These are phyloP conservation scores for Neodidymelliopsis sp. DNA, from an alignment of 2,329 filamentous ascomycete species.

Conservation along the genomic window DNA sequence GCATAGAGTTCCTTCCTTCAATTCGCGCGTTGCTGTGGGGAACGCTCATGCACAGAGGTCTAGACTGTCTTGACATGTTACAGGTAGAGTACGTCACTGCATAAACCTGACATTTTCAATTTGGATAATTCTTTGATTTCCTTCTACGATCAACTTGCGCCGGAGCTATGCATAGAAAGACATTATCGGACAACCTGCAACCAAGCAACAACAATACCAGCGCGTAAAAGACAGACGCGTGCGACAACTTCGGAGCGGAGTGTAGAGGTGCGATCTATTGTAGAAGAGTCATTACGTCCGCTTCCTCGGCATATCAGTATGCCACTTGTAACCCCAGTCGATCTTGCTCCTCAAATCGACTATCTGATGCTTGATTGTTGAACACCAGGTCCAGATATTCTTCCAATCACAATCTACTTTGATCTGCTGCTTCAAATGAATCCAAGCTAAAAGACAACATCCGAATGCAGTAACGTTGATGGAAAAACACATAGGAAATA, in stretches of 20 bases:
- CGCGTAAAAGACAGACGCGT: not conserved
- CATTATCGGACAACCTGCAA: conserved; percentile 19
- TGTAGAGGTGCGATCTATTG: conserved; percentile 7
- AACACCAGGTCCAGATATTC: conserved; percentile 36
- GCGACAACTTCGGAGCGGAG: not conserved
- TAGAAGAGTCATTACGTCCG: conserved; percentile 32
- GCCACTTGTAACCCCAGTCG: conserved; percentile 41
- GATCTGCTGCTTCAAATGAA: conserved; percentile 30
- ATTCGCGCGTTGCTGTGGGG: conserved; percentile 7
- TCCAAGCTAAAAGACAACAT: conserved; percentile 36
- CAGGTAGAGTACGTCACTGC: conserved; percentile 3
- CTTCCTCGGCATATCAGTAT: conserved; percentile 33
- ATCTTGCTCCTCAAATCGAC: conserved; percentile 28
- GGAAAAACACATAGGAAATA: conserved; percentile 45
- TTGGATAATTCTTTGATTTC: conserved; percentile 32
- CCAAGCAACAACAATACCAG: conserved; percentile 10
- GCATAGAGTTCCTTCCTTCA: conserved; percentile 7
- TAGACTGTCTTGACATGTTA: conserved; percentile 3
- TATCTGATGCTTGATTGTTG: conserved; percentile 26
- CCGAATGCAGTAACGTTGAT: conserved; percentile 38
- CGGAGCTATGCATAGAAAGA: conserved; percentile 14
- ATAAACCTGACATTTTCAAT: conserved; percentile 19
- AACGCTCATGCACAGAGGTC: not conserved
- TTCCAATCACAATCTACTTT: conserved; percentile 21
- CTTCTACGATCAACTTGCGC: conserved; percentile 31